A percentile compares a stretch with the other conserved stretches of the same genome.
These are phyloP conservation scores for Arachis stenosperma DNA, from an alignment of 306 rosid genomes.

Conservation along the genomic window DNA sequence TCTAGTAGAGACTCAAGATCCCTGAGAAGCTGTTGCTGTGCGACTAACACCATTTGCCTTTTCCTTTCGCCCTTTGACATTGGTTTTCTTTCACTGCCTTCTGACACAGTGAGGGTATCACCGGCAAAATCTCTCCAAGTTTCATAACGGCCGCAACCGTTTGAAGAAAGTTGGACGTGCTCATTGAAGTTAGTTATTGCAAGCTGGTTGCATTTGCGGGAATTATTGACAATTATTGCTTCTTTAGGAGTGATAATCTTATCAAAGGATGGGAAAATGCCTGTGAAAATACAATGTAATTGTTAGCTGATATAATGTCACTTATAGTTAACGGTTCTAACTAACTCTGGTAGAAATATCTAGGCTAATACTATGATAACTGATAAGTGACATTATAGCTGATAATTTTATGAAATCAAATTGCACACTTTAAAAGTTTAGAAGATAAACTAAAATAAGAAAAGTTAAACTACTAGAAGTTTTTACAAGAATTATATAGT, in stretches of 20 bases:
- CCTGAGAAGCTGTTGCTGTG: conserved; percentile 1
- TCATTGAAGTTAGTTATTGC: neutral
- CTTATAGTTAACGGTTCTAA: no score
- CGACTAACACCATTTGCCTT: neutral
- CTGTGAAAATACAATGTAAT: conserved; percentile 12
- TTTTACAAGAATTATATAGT: no score
- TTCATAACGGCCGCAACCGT: neutral
- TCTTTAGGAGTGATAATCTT: conserved; percentile 20
- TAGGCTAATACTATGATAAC: no score
- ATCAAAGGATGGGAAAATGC: conserved; percentile 38
- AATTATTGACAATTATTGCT: conserved; percentile 1
- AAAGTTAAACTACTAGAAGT: no score
- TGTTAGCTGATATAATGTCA: no score
- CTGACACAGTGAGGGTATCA: neutral
- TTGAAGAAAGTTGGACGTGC: conserved; percentile 20
- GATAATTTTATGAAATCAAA: neutral
- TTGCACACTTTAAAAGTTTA: neutral
- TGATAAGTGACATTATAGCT: no score
- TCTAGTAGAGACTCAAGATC: conserved; percentile 14
- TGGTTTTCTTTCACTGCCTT: conserved; percentile 13
- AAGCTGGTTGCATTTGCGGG: conserved; percentile 15
- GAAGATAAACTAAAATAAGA: no score
- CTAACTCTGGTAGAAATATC: no score
- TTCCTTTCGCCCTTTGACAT: conserved; percentile 31
- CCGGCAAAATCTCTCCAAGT: neutral